These are phyloP conservation scores for Leccinellum albellum DNA, from an alignment of 768 basidiomycete species.

Conservation along the genomic window DNA sequence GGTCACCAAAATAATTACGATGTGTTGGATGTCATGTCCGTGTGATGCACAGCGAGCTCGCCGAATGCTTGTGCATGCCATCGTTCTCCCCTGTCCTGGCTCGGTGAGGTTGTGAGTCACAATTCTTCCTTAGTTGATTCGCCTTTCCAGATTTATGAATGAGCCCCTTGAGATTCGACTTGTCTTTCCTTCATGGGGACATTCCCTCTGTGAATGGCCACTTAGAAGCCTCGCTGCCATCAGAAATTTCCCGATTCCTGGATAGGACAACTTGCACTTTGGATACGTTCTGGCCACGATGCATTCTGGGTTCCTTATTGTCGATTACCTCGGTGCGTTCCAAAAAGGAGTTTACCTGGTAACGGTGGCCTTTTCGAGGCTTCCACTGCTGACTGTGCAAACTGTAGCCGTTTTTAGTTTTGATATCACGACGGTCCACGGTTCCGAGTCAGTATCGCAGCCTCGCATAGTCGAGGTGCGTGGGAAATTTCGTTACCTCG, in stretches of 20 bases:
- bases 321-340: background rate
- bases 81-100: background rate
- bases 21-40: constrained; percentile 28
- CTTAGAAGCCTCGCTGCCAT: background rate
- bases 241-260: background rate
- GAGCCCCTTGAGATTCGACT: constrained; percentile 6
- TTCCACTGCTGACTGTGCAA: background rate
- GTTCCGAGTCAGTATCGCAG: background rate
- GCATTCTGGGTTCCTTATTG: background rate
- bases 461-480: background rate
- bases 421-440: background rate
- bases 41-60: constrained; percentile 12
- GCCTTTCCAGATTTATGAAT: constrained; percentile 4
- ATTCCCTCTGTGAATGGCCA: background rate
- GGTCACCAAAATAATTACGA: constrained; percentile 9
- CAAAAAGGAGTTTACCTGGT: background rate
- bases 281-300: background rate
- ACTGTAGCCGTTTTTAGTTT: background rate
- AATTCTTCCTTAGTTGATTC: constrained; percentile 12
- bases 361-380: background rate
- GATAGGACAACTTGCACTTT: background rate
- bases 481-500: background rate
- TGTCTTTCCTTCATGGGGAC: background rate
- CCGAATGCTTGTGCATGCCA: constrained; percentile 1
- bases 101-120: constrained; percentile 1